Conservation (phyloP, 1,284 basidiomycete genomes). For the Retiboletus flavoniger region DNA sequence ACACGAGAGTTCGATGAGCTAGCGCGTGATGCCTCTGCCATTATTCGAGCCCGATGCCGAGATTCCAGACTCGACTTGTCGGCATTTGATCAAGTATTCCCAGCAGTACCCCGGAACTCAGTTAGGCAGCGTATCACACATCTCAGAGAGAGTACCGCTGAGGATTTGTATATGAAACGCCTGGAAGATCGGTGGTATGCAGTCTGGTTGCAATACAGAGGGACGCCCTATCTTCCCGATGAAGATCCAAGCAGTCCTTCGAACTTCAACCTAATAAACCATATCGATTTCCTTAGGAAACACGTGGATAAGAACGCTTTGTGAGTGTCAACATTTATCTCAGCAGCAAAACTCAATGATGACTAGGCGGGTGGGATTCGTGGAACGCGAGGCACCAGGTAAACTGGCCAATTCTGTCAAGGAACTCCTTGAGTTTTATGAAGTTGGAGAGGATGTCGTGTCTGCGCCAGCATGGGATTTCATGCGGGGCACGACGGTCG, state of each 20-base stretch:
- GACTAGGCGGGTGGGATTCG: conserved; percentile 56
- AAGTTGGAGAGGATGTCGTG: conserved; percentile 47
- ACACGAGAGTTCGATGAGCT: conserved; percentile 84
- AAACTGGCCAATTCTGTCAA: conserved; percentile 49
- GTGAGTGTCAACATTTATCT: conserved; percentile 48
- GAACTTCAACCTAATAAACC: conserved; percentile 74
- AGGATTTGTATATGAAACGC: conserved; percentile 72
- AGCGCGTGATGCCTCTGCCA: conserved; percentile 77
- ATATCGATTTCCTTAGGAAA: conserved; percentile 76
- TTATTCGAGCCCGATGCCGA: conserved; percentile 78
- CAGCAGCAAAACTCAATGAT: conserved; percentile 12
- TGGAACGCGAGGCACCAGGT: conserved; percentile 41
- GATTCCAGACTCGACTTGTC: conserved; percentile 63
- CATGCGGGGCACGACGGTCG: conserved; percentile 65
- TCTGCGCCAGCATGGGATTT: conserved; percentile 62
- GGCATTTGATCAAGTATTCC: conserved; percentile 77
- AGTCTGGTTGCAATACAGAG: conserved; percentile 72
- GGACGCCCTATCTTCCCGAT: conserved; percentile 68
- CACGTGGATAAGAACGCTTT: conserved; percentile 82
- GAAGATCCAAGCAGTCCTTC: conserved; percentile 63
- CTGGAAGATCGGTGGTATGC: conserved; percentile 82
- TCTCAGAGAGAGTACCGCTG: conserved; percentile 62
- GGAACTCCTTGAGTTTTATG: conserved; percentile 46
- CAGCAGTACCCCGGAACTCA: conserved; percentile 63
- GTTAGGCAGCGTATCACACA: conserved; percentile 64